Percentiles rank a stretch among this genome's conserved stretches.
phyloP scores from a whole-genome alignment of 2,329 filamentous ascomycete species.

The Orbilia oligospora region DNA sequence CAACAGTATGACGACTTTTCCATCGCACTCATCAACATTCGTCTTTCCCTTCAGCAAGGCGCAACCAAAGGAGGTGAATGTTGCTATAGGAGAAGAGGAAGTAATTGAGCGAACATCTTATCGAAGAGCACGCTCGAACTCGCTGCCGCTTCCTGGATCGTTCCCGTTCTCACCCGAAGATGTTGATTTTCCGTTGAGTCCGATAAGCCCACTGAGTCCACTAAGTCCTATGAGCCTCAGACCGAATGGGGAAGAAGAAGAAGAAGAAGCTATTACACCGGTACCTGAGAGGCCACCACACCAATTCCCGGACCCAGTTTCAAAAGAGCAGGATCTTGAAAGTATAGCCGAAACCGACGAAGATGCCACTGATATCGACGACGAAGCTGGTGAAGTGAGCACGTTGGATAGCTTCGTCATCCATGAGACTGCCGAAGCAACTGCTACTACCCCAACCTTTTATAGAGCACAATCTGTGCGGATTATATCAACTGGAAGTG shows the following conservation, averaged over 20 bases:
- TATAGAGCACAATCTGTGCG: slow-evolving; percentile 52
- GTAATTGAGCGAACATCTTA: slow-evolving; percentile 32
- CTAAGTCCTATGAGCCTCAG: slow-evolving; percentile 15
- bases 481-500: slow-evolving; percentile 56
- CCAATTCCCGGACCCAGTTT: slow-evolving; percentile 32
- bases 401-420: slow-evolving; percentile 53
- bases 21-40: slow-evolving; percentile 44
- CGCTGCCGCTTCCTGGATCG: slow-evolving; percentile 51
- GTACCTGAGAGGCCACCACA: slow-evolving; percentile 31
- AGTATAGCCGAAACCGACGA: slow-evolving; percentile 51
- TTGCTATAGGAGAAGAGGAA: slow-evolving; percentile 21
- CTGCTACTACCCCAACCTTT: slow-evolving; percentile 54
- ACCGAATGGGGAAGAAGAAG: slow-evolving; percentile 31
- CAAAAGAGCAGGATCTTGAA: slow-evolving; percentile 42
- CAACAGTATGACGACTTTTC: slow-evolving; percentile 49
- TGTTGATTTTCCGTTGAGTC: slow-evolving; percentile 49
- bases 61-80: slow-evolving; percentile 27
- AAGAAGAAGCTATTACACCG: slow-evolving; percentile 28
- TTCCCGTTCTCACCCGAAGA: slow-evolving; percentile 52
- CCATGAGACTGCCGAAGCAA: slow-evolving; percentile 55
- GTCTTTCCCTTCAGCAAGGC: slow-evolving; percentile 51
- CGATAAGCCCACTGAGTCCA: slow-evolving; percentile 32
- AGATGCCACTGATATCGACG: slow-evolving; percentile 35
- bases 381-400: slow-evolving; percentile 51
- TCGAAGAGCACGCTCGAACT: slow-evolving; percentile 50